Evolutionary conservation across 306 rosid genomes (phyloP).

Genomic region (Potentilla sterilis): DNA sequence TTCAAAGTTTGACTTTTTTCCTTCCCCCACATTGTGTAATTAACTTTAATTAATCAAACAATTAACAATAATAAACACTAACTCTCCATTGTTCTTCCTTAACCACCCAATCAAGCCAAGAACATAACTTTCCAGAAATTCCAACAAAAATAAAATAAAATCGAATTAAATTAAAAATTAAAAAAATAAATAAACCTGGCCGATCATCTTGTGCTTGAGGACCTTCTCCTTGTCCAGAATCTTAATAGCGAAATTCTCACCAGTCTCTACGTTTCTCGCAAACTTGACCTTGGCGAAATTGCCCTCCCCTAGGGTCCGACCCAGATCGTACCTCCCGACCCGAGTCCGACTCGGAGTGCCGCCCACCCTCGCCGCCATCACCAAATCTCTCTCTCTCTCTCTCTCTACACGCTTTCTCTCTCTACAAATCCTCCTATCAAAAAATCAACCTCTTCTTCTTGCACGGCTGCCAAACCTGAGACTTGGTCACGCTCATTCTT

Average conservation of each 20-base stretch:
- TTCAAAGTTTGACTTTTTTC: conserved; percentile 17
- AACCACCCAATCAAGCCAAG: background rate
- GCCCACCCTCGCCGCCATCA: conserved; percentile 46
- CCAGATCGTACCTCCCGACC: conserved; percentile 79
- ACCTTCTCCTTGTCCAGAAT: conserved; percentile 76
- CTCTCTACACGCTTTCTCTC: conserved; percentile 15
- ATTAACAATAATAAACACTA: background rate
- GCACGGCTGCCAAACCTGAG: conserved; percentile 91
- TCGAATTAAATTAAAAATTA: background rate
- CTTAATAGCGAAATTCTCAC: conserved; percentile 74
- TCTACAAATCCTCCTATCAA: conserved; percentile 13
- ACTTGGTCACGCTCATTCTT: conserved; percentile 66
- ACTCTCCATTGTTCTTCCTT: background rate
- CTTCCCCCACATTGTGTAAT: background rate
- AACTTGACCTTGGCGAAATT: conserved; percentile 90
- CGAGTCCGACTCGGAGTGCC: conserved; percentile 40
- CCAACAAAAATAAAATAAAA: background rate
- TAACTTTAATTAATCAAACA: background rate
- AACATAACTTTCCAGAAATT: background rate
- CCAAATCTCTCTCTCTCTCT: conserved; percentile 6
- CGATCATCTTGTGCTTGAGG: conserved; percentile 92
- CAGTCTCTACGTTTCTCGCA: conserved; percentile 56
- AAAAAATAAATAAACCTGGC: conserved; percentile 45
- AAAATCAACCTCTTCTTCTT: conserved; percentile 81
- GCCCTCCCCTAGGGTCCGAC: conserved; percentile 89